Evolutionary conservation across 495 filamentous ascomycete genomes (phyloP).

Genomic region (Aspergillus diversus): DNA sequence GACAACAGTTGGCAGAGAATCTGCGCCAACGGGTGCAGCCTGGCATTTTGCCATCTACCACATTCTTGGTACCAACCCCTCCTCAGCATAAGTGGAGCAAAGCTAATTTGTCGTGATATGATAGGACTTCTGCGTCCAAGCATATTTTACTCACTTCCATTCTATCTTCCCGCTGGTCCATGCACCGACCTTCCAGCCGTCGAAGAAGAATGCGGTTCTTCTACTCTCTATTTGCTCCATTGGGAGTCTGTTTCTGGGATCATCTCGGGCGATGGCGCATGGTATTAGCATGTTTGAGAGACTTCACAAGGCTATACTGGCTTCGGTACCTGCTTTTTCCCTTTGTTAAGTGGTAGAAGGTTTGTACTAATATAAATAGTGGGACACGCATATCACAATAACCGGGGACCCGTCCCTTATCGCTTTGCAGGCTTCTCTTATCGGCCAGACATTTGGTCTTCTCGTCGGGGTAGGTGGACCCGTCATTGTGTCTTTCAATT

Average conservation of each 20-base stretch:
- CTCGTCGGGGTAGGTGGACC: conserved; percentile 29
- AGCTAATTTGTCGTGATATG: not conserved
- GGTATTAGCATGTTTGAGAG: conserved; percentile 22
- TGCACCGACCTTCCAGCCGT: conserved; percentile 4
- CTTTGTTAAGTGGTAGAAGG: not conserved
- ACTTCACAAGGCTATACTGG: not conserved
- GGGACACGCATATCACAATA: conserved; percentile 20
- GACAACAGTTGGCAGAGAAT: conserved; percentile 4
- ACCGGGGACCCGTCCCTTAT: conserved; percentile 10
- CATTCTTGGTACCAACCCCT: not conserved
- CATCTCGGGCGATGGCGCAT: conserved; percentile 13
- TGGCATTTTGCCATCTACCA: not conserved
- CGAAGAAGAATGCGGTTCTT: conserved; percentile 12
- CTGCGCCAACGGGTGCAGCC: not conserved
- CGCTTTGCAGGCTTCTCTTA: conserved; percentile 36
- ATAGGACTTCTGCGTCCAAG: not conserved
- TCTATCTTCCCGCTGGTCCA: conserved; percentile 6
- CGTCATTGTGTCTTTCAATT: not conserved
- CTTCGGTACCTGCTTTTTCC: not conserved
- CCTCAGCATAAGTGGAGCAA: too few relatives aligned
- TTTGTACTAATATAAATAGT: conserved; percentile 5
- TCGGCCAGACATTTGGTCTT: conserved; percentile 43
- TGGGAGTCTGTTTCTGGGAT: conserved; percentile 19
- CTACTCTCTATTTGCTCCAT: conserved; percentile 20
- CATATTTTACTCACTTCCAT: not conserved